phyloP scores from a whole-genome alignment of 805 yeast genomes.

The fission yeast (Schizosaccharomyces pombe) region DNA sequence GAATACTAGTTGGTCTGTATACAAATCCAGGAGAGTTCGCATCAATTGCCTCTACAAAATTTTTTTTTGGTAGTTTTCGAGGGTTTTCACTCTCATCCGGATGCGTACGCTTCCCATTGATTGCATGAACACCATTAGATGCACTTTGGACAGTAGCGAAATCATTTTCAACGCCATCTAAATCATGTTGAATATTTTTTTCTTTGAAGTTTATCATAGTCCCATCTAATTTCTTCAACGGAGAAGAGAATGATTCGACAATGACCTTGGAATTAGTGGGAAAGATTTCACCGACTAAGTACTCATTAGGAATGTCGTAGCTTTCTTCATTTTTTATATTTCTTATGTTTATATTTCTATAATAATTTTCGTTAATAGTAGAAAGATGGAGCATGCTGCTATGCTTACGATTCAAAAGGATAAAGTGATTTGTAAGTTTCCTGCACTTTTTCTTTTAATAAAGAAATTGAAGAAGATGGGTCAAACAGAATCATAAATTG shows the following conservation, averaged over 20 bases:
- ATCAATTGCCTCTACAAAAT: background rate
- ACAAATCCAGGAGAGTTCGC: background rate
- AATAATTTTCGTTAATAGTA: too few relatives aligned
- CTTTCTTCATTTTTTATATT: background rate
- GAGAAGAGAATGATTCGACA: background rate
- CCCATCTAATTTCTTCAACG: too few relatives aligned
- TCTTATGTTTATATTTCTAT: background rate
- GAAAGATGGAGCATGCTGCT: background rate
- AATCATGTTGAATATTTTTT: too few relatives aligned
- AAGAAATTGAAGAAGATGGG: too few relatives aligned
- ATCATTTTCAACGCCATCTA: too few relatives aligned
- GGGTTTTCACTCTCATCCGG: too few relatives aligned
- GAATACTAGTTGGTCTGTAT: background rate
- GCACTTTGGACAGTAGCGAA: too few relatives aligned
- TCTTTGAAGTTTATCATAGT: too few relatives aligned
- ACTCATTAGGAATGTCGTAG: conserved; percentile 2
- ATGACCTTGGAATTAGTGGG: background rate
- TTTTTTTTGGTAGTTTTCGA: background rate
- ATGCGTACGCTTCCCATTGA: too few relatives aligned
- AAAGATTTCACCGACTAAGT: background rate
- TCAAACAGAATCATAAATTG: too few relatives aligned
- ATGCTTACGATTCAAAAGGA: background rate
- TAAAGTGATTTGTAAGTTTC: background rate
- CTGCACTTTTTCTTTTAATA: background rate
- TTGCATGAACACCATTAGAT: too few relatives aligned